Conservation (phyloP, 768 basidiomycete species). For the Lentinula sp. region DNA sequence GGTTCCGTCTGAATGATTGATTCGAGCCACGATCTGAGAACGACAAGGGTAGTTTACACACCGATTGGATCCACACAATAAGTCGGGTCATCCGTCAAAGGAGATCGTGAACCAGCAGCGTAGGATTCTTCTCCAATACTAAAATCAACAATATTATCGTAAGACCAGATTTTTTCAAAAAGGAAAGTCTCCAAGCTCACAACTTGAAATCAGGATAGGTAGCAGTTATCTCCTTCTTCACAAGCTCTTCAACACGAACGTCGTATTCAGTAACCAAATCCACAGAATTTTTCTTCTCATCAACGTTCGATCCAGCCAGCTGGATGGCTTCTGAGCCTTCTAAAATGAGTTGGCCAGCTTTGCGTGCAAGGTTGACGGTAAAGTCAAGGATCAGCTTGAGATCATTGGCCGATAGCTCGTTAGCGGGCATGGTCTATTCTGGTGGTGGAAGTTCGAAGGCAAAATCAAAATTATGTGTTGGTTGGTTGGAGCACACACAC, state of each 20-base stretch:
- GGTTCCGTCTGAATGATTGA: conserved; percentile 59
- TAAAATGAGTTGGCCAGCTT: conserved; percentile 71
- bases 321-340: conserved; percentile 74
- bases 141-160: background rate
- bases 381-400: conserved; percentile 62
- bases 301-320: conserved; percentile 44
- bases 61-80: conserved; percentile 97
- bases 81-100: conserved; percentile 83
- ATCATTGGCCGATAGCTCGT: conserved; percentile 23
- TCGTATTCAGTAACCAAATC: conserved; percentile 96
- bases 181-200: conserved; percentile 39
- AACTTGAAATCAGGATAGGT: conserved; percentile 77
- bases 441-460: background rate
- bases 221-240: conserved; percentile 57
- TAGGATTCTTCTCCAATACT: conserved; percentile 96
- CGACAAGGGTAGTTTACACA: conserved; percentile 19
- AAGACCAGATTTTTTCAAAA: background rate
- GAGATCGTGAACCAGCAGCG: conserved; percentile 60
- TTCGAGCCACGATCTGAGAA: background rate
- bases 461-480: background rate
- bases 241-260: conserved; percentile 82
- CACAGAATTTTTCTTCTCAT: conserved; percentile 90
- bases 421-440: conserved; percentile 17
- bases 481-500: background rate
- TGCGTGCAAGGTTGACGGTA: conserved; percentile 62